These are phyloP conservation scores for Sutorius australiensis DNA, from an alignment of 768 basidiomycete species.

Conservation along the genomic window DNA sequence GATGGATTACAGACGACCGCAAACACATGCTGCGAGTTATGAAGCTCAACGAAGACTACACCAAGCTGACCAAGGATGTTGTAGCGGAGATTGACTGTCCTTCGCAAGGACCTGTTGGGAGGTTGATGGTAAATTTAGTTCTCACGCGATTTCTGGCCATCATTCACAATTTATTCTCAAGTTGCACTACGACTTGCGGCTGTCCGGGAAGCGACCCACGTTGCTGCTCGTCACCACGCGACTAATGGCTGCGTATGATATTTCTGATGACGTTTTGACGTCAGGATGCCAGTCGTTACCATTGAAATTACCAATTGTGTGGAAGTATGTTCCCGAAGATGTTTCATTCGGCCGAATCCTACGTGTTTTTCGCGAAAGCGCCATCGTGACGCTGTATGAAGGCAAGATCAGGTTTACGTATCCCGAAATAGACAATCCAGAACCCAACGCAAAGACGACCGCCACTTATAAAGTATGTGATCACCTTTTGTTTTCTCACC, in stretches of 20 bases:
- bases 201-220: conserved; percentile 24
- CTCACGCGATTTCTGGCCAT: not conserved
- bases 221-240: conserved; percentile 26
- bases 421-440: conserved; percentile 21
- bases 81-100: conserved; percentile 28
- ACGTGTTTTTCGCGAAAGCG: conserved; percentile 25
- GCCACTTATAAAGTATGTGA: conserved; percentile 20
- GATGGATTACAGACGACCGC: conserved; percentile 30
- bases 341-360: conserved; percentile 28
- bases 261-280: conserved; percentile 18
- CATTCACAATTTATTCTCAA: conserved; percentile 2
- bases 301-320: conserved; percentile 11
- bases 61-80: conserved; percentile 18
- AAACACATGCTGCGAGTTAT: conserved; percentile 29
- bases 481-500: not conserved
- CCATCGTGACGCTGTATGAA: conserved; percentile 25
- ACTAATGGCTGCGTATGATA: conserved; percentile 28
- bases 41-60: conserved; percentile 27
- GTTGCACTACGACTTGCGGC: conserved; percentile 29
- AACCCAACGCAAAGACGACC: conserved; percentile 12
- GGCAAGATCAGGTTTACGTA: conserved; percentile 25
- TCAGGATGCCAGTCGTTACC: conserved; percentile 7
- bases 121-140: conserved; percentile 20
- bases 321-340: conserved; percentile 19
- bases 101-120: conserved; percentile 22